phyloP scores from a whole-genome alignment of 129 eudicot genomes.

The Tagetes patula region DNA sequence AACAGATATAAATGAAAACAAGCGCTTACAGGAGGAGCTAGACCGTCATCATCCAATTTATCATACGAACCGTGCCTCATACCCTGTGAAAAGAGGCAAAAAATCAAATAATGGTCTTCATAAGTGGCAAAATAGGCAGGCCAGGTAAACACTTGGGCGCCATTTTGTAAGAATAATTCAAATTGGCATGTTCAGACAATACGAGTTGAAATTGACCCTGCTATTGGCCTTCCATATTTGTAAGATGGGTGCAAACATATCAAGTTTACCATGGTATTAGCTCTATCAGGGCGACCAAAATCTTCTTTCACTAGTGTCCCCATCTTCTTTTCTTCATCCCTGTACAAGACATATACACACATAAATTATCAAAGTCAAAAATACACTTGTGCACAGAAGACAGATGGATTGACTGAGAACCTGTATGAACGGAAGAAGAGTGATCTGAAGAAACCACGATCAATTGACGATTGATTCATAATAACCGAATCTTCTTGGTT shows the following conservation, averaged over 20 bases:
- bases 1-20: neutral
- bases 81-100: neutral
- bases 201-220: neutral
- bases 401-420: constrained; percentile 23
- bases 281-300: constrained; percentile 61
- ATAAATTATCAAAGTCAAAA: neutral
- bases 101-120: neutral
- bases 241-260: neutral
- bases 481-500: constrained; percentile 99
- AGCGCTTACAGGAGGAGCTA: constrained; percentile 14
- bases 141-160: neutral
- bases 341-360: neutral
- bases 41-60: constrained; percentile 16
- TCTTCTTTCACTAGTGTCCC: constrained; percentile 67
- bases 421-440: constrained; percentile 94
- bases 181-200: neutral
- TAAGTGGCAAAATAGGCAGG: neutral
- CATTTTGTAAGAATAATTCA: neutral
- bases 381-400: neutral
- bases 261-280: constrained; percentile 67
- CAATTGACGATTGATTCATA: constrained; percentile 93
- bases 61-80: constrained; percentile 17
- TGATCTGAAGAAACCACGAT: constrained; percentile 93
- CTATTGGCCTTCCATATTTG: neutral
- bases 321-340: constrained; percentile 73